Evolutionary conservation across 2,329 filamentous ascomycete species (phyloP), one percentile per base, ranked within the genome.

Genomic region (Microdochium trichocladiopsis): DNA sequence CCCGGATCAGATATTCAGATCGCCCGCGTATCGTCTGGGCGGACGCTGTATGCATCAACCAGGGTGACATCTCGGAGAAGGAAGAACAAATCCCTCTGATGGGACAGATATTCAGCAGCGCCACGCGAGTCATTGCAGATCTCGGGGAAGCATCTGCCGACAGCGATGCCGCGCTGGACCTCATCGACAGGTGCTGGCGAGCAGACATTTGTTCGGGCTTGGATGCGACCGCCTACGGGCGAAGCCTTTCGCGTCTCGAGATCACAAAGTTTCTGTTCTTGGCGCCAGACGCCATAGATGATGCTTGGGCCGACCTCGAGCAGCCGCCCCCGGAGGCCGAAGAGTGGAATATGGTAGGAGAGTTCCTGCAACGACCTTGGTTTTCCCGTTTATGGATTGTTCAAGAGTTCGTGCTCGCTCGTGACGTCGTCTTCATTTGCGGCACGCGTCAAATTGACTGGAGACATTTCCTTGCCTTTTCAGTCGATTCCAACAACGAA

Each of bases 11-110:
- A 18, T 16, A 16, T 12, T 16, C 9, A 41, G 36, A 41, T 18
- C 8, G n/a, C 10, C 36, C 36, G 36, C 36, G 36, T 9, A 16
- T 41, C 8, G 51, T 56, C 36, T 57, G 55, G 55, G 50, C 55
- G 36, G 55, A 57, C 50, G 51, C 51, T 10, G 23, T 57, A 10
- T 57, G 55, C 49, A 56, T 57, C 22, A 23, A 57, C 49, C 55
- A 57, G 48, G 22, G 28, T 4, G 50, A 56, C 22, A 28, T 21
- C 12, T 12, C 16, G 2, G 55, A 57, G 37, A 53, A 53, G 18
- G 11, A 9, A 16, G 11, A 33, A 9, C 55, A 57, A 22, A 28
- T 57, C 16, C 14, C 11, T 1, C 47, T 51, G 47, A 57, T 57
- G 55, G 36, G 25, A 16, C 16, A 33, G 6, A 57, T 57, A 36